Evolutionary conservation across 805 yeast genomes (phyloP).

Genomic region (Yueomyces sp.): DNA sequence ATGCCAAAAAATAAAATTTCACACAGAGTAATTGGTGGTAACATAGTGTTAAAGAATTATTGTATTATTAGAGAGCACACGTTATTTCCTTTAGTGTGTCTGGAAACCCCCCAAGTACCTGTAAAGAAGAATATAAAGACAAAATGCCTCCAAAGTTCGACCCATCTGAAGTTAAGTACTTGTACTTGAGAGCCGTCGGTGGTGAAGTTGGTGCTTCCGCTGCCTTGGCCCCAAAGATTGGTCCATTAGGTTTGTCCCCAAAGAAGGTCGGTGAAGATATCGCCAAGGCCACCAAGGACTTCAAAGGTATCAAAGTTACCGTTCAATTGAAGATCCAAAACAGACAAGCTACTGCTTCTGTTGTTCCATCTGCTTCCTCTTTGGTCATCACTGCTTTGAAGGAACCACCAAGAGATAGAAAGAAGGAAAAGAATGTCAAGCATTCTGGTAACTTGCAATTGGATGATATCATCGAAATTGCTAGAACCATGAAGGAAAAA

Average conservation of each 20-base stretch:
- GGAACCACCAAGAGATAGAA: constrained; percentile 99
- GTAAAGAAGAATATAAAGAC: constrained; percentile 6
- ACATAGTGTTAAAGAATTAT: too few species aligned
- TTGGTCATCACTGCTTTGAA: constrained; percentile 97
- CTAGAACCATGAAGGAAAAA: constrained; percentile 95
- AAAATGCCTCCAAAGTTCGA: constrained; percentile 97
- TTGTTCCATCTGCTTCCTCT: constrained; percentile 98
- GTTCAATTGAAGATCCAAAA: constrained; percentile 97
- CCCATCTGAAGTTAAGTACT: constrained; percentile 95
- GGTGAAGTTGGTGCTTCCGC: constrained; percentile 99
- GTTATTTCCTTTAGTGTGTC: too few species aligned
- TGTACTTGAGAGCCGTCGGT: constrained; percentile 99
- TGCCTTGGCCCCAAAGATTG: constrained; percentile 99
- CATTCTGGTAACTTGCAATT: constrained; percentile 98
- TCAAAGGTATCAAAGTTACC: constrained; percentile 99
- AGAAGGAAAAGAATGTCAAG: constrained; percentile 99
- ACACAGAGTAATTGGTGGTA: too few species aligned
- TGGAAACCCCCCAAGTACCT: constrained; percentile 1
- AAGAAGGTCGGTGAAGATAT: constrained; percentile 99
- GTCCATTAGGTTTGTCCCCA: constrained; percentile 99
- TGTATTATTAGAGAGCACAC: too few species aligned
- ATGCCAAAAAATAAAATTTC: too few species aligned
- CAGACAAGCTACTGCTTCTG: constrained; percentile 99
- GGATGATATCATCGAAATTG: constrained; percentile 92
- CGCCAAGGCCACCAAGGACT: constrained; percentile 98